Evolutionary conservation across 2,329 filamentous ascomycete genomes (phyloP), one percentile per base, ranked within the genome.

Genomic region (Fusarium sp.): DNA sequence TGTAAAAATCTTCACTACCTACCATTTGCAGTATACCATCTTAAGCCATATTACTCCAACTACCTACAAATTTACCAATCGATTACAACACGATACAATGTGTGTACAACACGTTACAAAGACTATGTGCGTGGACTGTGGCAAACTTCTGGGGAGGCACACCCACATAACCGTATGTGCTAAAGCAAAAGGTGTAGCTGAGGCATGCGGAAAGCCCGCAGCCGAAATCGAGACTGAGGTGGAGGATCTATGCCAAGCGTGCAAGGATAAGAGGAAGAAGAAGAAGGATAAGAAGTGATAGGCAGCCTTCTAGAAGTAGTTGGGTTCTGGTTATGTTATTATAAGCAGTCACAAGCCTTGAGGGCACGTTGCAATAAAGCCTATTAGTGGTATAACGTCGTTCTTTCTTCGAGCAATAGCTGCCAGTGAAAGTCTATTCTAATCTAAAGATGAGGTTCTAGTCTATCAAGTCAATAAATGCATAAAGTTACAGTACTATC

Each of bases 401-500:
- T 7, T 50, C 5, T 23, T 6, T 6, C 5, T 35, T 0, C 6
- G 33, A 35, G 1, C 2, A 14, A 2, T 2, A 8, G 4, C 18
- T 11, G 2, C 4, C 3, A 26, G 2, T n/a, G 32, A 37, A 9
- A 23, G 9, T 26, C 5, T 4, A 3, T 2, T 3, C 2, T 10
- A 6, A 10, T 5, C 23, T 3, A 1, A 11, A 8, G 7, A 35
- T 7, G n/a, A 14, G 1, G 14, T 14, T 10, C 8, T 37, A 14
- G 17, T n/a, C 32, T 26, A 50, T 15, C 7, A 18, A 7, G 7
- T 3, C 7, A 26, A 37, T 0, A 26, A n/a, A 14, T 14, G 15
- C 6, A 37, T 30, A 11, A 1, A 0, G 10, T 2, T 7, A n/a
- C 11, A 8, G 1, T 2, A 5, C 8, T 50, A 40, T 12, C 37